phyloP scores from a whole-genome alignment of 495 filamentous ascomycete genomes.

The Neurospora terricola region DNA sequence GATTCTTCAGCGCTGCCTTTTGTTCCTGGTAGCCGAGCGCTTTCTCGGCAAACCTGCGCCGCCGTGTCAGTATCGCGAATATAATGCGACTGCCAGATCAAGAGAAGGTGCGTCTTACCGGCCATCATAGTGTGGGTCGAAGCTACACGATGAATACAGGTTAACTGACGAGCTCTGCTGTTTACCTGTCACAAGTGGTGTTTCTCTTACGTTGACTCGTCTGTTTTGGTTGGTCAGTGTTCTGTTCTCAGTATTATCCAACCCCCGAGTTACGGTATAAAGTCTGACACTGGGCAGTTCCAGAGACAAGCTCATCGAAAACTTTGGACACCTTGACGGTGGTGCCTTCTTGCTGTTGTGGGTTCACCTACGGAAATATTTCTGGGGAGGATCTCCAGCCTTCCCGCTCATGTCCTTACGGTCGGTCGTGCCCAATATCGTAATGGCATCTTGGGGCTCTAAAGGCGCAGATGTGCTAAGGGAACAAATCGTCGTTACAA shows the following conservation, averaged over 20 bases:
- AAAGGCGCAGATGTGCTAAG: background rate
- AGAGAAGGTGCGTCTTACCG: conserved; percentile 28
- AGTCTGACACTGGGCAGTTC: background rate
- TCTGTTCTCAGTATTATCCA: background rate
- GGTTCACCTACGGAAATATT: conserved; percentile 50
- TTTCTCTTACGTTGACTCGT: conserved; percentile 44
- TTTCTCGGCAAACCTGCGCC: conserved; percentile 38
- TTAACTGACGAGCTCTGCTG: conserved; percentile 2
- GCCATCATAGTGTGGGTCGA: conserved; percentile 54
- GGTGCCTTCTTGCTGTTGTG: background rate
- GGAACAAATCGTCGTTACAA: background rate
- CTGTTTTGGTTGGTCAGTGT: conserved; percentile 24
- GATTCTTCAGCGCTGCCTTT: conserved; percentile 33
- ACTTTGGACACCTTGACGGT: background rate
- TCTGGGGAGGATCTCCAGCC: conserved; percentile 35
- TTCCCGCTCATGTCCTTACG: conserved; percentile 38
- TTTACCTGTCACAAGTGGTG: background rate
- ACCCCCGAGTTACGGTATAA: background rate
- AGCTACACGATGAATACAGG: conserved; percentile 25
- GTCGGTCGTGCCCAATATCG: background rate
- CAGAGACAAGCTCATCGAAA: background rate
- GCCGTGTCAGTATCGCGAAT: background rate
- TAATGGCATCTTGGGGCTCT: background rate
- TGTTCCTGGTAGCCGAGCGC: conserved; percentile 39
- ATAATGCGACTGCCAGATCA: background rate